Evolutionary conservation across 306 rosid genomes (phyloP).

Genomic region (Citrullus amarus): DNA sequence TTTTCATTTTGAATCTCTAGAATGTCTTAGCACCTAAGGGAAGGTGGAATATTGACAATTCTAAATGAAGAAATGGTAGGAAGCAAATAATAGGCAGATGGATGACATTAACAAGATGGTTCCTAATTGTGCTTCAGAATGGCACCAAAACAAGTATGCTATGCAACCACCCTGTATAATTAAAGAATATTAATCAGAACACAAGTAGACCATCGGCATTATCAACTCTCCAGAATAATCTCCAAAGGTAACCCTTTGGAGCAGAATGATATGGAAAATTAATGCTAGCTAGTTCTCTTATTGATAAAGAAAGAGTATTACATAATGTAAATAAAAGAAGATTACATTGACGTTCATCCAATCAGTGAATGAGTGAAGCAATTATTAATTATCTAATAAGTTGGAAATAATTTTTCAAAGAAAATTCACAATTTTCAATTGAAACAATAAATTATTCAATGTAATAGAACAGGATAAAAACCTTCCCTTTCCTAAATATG

Average conservation of each 20-base stretch:
- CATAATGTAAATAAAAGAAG: neutral
- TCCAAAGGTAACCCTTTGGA: neutral
- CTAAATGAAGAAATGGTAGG: neutral
- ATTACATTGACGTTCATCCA: neutral
- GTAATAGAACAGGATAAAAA: neutral
- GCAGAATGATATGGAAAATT: neutral
- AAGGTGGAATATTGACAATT: neutral
- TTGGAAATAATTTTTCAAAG: neutral
- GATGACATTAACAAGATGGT: neutral
- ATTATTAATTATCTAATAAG: neutral
- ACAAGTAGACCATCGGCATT: neutral
- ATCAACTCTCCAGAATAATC: neutral
- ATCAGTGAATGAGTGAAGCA: neutral
- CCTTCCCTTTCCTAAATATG: conserved; percentile 21
- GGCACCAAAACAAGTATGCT: neutral
- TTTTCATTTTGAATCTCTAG: neutral
- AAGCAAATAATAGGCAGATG: neutral
- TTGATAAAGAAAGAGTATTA: neutral
- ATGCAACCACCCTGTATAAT: neutral
- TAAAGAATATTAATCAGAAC: neutral
- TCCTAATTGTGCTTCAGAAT: neutral
- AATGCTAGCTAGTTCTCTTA: neutral
- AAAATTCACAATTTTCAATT: neutral
- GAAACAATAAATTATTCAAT: neutral
- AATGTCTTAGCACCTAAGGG: neutral